Base-by-base conservation (phyloP, 1,284 basidiomycete genomes). In the Meira nashicola region DNA sequence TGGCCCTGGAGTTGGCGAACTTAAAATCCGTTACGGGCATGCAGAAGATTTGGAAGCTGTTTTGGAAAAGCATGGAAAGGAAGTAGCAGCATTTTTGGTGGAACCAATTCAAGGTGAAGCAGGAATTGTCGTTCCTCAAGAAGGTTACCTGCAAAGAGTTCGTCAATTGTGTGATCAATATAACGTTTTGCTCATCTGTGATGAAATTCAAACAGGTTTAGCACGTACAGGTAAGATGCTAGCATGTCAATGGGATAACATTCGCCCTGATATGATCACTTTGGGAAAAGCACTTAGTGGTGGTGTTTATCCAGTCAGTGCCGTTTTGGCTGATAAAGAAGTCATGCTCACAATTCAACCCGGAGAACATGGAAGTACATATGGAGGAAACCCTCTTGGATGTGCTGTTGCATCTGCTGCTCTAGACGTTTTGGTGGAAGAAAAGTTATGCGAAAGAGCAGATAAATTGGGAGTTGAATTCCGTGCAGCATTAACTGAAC, bases 101-200 rank as follows among this genome's bases (percentile, higher is more conserved):
- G 94, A 98, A 81, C 94, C 94, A 5, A 97, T 98, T 70, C 95
- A 98, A 80, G 94, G 94, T 38, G 94, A 98, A 81, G 94, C 94
- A 10, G 94, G 92, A 21, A 94, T 97, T 72, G 86, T 94, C 57
- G 89, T 98, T 14, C 94, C 94, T 0, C 86, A 88, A n/a, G 83
- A 85, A 25, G 92, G 92, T 7, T 98, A 98, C 80, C 84, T 98
- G 47, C 78, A 84, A 39, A 81, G 85, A 65, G 87, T 88, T 21
- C 86, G 87, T 57, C 86, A 85, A 63, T 83, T 97, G 19, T 98
- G 95, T 85, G 89, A 88, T 81, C 86, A 90, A 81, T 86, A 95
- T 81, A 92, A 96, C 64, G 92, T 96, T 0, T 83, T 98, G 17
- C 28, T 98, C 50, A 97, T 98, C 77, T 94, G 91, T 73, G 94